These are phyloP conservation scores for Termitomyces sp. DNA, from an alignment of 1,284 basidiomycete species.

Conservation along the genomic window DNA sequence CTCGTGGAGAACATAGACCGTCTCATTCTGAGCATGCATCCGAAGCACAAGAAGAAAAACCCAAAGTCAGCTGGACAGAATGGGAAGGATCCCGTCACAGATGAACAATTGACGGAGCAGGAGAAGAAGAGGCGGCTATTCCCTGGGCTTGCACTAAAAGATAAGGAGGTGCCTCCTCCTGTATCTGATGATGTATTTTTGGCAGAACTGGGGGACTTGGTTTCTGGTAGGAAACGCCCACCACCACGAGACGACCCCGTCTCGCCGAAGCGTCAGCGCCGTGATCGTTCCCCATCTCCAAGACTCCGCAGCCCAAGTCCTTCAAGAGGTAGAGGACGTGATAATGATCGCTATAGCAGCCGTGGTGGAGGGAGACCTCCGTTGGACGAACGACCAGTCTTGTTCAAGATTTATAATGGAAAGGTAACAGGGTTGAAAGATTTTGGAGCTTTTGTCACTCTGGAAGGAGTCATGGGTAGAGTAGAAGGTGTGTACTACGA, in stretches of 20 bases:
- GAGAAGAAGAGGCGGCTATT: conserved; percentile 84
- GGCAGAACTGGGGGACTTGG: conserved; percentile 84
- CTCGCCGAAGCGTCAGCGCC: conserved; percentile 54
- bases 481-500: conserved; percentile 69
- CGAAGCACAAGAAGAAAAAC: conserved; percentile 85
- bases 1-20: conserved; percentile 93
- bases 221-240: conserved; percentile 66
- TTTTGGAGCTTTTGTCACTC: conserved; percentile 89
- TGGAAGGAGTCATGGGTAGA: conserved; percentile 84
- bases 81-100: conserved; percentile 34
- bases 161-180: conserved; percentile 58
- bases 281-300: conserved; percentile 40
- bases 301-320: conserved; percentile 53
- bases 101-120: conserved; percentile 47
- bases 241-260: conserved; percentile 45
- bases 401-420: conserved; percentile 95
- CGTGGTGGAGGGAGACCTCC: conserved; percentile 37
- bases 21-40: conserved; percentile 91
- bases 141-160: conserved; percentile 85
- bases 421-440: conserved; percentile 86
- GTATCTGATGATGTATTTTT: conserved; percentile 62
- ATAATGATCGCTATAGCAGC: conserved; percentile 38
- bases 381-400: conserved; percentile 78
- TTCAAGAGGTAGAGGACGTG: conserved; percentile 43
- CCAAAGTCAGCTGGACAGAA: conserved; percentile 38